phyloP scores from a whole-genome alignment of 345 rosid genomes.

The Balakata baccata region DNA sequence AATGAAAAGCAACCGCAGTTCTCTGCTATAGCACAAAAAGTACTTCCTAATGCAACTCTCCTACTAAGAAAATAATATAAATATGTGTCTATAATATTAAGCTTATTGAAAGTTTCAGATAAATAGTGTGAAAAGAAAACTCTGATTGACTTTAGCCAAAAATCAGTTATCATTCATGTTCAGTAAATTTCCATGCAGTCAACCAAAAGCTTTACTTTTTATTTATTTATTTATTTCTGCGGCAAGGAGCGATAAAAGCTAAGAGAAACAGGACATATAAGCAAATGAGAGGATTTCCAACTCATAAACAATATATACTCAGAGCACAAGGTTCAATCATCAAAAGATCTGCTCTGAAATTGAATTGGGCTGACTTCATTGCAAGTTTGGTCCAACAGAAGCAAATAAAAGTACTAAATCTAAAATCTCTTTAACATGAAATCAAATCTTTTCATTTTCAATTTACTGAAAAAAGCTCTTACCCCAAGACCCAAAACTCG shows the following conservation, averaged over 20 bases:
- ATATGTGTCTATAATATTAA: background rate
- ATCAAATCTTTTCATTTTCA: background rate
- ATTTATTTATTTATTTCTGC: background rate
- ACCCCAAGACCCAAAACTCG: slow-evolving; percentile 82
- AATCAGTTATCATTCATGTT: background rate
- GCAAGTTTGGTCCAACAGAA: slow-evolving; percentile 13
- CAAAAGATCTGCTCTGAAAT: background rate
- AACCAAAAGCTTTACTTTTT: background rate
- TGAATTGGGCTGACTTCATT: background rate
- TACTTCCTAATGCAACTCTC: background rate
- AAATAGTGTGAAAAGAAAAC: background rate
- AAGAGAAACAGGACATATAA: background rate
- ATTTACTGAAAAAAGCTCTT: slow-evolving; percentile 17
- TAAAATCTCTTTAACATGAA: background rate
- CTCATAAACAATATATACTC: background rate
- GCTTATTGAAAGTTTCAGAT: background rate
- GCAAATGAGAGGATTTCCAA: background rate
- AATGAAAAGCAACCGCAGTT: background rate
- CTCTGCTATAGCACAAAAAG: background rate
- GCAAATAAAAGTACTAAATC: background rate
- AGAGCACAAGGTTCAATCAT: background rate
- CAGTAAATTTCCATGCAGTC: background rate
- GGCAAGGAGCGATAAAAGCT: background rate
- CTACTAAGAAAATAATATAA: background rate
- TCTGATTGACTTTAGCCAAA: background rate